Evolutionary conservation across 1,139 yeast species (phyloP).

Genomic region (Hemisphaericaspora xylofermentans): DNA sequence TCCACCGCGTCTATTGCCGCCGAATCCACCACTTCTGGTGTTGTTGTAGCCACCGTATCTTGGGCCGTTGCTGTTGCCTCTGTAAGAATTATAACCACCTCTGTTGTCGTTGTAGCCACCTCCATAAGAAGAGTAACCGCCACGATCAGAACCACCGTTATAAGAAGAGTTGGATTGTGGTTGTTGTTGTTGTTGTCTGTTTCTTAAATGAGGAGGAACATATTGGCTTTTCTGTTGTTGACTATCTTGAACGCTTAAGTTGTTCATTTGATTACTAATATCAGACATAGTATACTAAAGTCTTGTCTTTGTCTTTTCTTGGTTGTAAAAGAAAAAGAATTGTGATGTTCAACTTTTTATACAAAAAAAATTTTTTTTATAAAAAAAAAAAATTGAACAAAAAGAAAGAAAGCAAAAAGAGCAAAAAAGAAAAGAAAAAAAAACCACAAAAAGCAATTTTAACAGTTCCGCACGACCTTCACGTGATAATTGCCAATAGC

Average conservation of each 20-base stretch:
- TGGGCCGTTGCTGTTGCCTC: constrained; percentile 18
- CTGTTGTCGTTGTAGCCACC: constrained; percentile 17
- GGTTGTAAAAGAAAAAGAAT: neutral
- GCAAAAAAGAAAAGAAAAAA: no score
- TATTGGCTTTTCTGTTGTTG: constrained; percentile 32
- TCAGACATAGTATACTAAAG: constrained; percentile 32
- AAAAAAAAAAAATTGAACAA: neutral
- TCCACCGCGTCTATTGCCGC: constrained; percentile 21
- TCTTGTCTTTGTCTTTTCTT: neutral
- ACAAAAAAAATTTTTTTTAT: constrained; percentile 1
- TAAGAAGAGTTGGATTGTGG: neutral
- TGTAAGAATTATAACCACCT: constrained; percentile 21
- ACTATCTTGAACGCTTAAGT: constrained; percentile 37
- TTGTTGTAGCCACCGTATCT: constrained; percentile 9
- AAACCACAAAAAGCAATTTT: no score
- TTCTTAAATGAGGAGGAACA: constrained; percentile 72
- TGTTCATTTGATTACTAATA: constrained; percentile 44
- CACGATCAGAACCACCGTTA: constrained; percentile 16
- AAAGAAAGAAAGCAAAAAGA: constrained; percentile 3
- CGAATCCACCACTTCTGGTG: constrained; percentile 20
- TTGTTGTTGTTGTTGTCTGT: constrained; percentile 19
- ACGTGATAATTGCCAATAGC: no score
- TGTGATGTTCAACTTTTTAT: no score
- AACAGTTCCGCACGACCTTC: no score
- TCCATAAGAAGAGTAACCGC: constrained; percentile 15